Evolutionary conservation across 2,329 filamentous ascomycete species (phyloP).

Genomic region (Plenodomus lindquistii): DNA sequence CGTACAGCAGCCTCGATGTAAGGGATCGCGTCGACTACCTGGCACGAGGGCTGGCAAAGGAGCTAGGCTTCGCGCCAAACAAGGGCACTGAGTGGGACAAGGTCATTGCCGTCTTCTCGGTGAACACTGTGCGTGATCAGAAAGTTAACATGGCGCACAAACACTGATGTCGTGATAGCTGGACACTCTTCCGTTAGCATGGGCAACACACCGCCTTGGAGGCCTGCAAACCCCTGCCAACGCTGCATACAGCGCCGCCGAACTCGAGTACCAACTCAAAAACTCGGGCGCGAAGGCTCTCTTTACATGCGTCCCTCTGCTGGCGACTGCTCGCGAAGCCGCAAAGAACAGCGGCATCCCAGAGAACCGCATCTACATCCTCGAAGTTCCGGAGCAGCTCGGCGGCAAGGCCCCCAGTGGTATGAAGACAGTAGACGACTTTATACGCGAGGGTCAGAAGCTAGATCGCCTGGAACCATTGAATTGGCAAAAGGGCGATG

Average conservation of each 20-base stretch:
- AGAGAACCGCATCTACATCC: constrained; percentile 66
- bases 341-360: constrained; percentile 67
- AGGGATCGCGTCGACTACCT: constrained; percentile 68
- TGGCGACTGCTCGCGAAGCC: constrained; percentile 66
- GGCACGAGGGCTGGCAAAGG: constrained; percentile 69
- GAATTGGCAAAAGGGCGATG: constrained; percentile 67
- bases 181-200: constrained; percentile 73
- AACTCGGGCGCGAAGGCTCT: constrained; percentile 70
- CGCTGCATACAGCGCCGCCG: constrained; percentile 70
- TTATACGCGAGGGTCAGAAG: constrained; percentile 64
- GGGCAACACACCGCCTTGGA: constrained; percentile 74
- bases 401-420: constrained; percentile 52
- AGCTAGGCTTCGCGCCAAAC: constrained; percentile 72
- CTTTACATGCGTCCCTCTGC: constrained; percentile 71
- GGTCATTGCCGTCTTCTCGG: constrained; percentile 74
- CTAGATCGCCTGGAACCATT: constrained; percentile 60
- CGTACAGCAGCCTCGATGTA: constrained; percentile 66
- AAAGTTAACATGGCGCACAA: not conserved
- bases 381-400: constrained; percentile 65
- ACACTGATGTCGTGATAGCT: constrained; percentile 56
- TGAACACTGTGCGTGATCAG: constrained; percentile 69
- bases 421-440: constrained; percentile 68
- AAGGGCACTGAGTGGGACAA: constrained; percentile 80
- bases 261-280: constrained; percentile 73
- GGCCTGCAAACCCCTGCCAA: constrained; percentile 76